Percentiles rank a stretch among this genome's conserved stretches.
These are phyloP conservation scores for Amoebophrya sp. DNA, from an alignment of 169 alveolate genomes.

Conservation along the genomic window DNA sequence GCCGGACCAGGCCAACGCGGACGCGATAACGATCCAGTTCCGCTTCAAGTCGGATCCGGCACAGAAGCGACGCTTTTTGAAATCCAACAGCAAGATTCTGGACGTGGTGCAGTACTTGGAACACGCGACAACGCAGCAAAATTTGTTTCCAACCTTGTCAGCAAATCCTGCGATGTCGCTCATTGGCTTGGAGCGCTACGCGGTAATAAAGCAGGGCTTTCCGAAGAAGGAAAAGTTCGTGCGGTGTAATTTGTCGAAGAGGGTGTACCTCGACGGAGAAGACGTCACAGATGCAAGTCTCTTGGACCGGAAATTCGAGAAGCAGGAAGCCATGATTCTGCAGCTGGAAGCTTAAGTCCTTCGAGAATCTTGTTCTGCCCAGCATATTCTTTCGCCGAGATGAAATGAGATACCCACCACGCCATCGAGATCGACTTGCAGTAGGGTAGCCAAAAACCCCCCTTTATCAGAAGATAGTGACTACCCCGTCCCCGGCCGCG, in stretches of 20 bases:
- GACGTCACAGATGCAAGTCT: neutral
- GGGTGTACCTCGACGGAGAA: neutral
- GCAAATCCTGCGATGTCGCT: no score
- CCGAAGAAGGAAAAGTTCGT: neutral
- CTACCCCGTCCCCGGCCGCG: no score
- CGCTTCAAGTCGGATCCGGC: neutral
- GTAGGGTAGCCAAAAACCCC: no score
- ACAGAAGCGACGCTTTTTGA: neutral
- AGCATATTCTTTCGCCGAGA: no score
- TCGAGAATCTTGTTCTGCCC: no score
- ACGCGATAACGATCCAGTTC: neutral
- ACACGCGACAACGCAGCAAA: neutral
- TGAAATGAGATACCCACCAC: no score
- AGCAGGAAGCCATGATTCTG: neutral
- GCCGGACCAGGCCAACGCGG: no score
- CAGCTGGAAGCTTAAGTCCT: neutral
- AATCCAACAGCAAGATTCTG: neutral
- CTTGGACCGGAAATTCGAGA: neutral
- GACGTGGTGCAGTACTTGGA: neutral
- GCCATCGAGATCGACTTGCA: no score
- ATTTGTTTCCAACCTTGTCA: neutral
- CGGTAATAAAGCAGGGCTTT: neutral
- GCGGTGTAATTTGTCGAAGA: neutral
- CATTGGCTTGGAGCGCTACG: no score
- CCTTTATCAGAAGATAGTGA: no score